Conservation (phyloP, 2,329 filamentous ascomycete species). For the Xylaria sp. region DNA sequence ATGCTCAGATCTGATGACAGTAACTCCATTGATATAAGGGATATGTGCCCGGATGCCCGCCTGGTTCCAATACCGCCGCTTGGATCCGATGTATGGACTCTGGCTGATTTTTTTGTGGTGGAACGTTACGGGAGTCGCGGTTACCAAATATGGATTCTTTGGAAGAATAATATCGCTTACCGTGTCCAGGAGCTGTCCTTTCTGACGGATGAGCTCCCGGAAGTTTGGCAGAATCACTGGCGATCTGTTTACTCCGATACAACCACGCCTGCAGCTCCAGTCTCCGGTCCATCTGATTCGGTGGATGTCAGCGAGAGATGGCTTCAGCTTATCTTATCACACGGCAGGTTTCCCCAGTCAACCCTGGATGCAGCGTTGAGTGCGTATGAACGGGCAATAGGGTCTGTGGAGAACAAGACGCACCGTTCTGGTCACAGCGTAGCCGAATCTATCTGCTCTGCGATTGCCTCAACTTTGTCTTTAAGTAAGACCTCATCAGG, state of each 20-base stretch:
- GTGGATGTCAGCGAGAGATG: conserved; percentile 84
- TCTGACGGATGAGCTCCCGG: conserved; percentile 70
- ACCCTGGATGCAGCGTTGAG: conserved; percentile 85
- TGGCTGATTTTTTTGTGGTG: conserved; percentile 79
- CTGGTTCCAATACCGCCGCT: conserved; percentile 77
- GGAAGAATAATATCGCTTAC: conserved; percentile 86
- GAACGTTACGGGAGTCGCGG: conserved; percentile 64
- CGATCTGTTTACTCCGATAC: conserved; percentile 72
- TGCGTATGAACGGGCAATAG: conserved; percentile 78
- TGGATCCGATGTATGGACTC: conserved; percentile 80
- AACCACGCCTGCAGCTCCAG: conserved; percentile 63
- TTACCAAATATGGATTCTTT: conserved; percentile 75
- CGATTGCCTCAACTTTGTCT: conserved; percentile 75
- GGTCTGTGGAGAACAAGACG: conserved; percentile 54
- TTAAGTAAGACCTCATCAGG: conserved; percentile 71
- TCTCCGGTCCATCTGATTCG: conserved; percentile 71
- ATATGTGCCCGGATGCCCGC: conserved; percentile 72
- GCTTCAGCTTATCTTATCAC: conserved; percentile 84
- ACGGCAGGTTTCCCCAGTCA: conserved; percentile 81
- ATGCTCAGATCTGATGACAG: conserved; percentile 72
- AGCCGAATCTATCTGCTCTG: conserved; percentile 79
- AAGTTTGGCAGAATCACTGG: conserved; percentile 77
- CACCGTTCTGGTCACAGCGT: conserved; percentile 66
- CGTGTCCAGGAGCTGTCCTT: conserved; percentile 80
- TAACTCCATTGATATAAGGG: conserved; percentile 73